Evolutionary conservation across 169 alveolate genomes (phyloP), one percentile per base, ranked within the genome.

Genomic region (Plasmodium coatneyi): DNA sequence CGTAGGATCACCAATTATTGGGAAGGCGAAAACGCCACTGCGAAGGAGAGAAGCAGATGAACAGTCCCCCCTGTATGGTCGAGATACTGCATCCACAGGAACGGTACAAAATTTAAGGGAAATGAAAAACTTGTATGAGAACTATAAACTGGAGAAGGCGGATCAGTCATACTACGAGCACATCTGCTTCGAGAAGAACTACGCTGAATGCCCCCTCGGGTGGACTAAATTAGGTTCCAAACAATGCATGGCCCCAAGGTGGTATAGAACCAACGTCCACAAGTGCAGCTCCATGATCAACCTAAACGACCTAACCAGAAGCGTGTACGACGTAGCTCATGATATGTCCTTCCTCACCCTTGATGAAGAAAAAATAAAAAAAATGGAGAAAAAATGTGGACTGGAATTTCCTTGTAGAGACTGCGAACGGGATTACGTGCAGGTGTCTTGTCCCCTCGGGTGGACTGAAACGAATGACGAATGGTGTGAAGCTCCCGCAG

Each of bases 401-500:
- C 16, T 43, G 14, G 30, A 25, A 28, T 95, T 90, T 54, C 93
- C 92, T 30, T 79, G 95, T 39, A 71, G 19, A 30, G 82, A 80
- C 41, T 87, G 95, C 76, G 92, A 90, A 74, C 92, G 92, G 46
- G 97, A 95, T 72, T 96, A 91, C 60, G 93, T 95, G 16, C 72
- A 95, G 28, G 86, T 94, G 9, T 83, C 93, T 71, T 96, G 97
- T 82, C 97, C 97, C n/a, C 39, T 92, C 46, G 96, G 96, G 3
- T 96, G 97, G 97, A 82, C 70, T 16, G 56, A 83, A 22, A 80
- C 80, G 10, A 74, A 92, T 49, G 93, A 86, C 52, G 96, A 89
- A 34, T 56, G 34, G 12, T 95, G 97, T 92, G 46, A 92, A 54
- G 74, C 95, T 0, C 95, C 96, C 1, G 34, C 19, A 30, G 95